A percentile compares a stretch with the other conserved stretches of the same genome.
Conservation (phyloP, 768 basidiomycete species). For the Mycena vulgaris region DNA sequence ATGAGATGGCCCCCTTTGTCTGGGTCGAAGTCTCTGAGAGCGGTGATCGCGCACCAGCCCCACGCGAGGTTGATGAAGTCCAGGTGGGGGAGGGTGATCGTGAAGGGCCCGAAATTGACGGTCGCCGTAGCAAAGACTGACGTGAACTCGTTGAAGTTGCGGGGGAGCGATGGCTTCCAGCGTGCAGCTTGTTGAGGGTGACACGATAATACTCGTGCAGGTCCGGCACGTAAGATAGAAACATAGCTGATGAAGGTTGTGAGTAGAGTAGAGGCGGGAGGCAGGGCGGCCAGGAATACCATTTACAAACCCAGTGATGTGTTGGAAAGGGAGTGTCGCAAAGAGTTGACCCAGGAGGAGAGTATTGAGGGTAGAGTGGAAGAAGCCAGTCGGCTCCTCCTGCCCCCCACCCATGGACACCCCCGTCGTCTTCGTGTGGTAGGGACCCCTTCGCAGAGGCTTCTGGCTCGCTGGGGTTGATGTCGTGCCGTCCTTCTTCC, state of each 20-base stretch:
- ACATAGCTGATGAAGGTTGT: background rate
- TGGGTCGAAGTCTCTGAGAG: constrained; percentile 44
- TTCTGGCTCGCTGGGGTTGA: background rate
- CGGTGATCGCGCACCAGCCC: constrained; percentile 47
- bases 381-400: background rate
- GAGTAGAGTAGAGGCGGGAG: background rate
- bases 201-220: background rate
- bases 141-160: background rate
- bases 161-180: background rate
- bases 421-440: background rate
- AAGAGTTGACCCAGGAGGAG: background rate
- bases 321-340: background rate
- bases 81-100: constrained; percentile 37
- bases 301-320: constrained; percentile 4
- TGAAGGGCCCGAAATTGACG: constrained; percentile 48
- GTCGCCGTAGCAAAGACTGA: constrained; percentile 43
- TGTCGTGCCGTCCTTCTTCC: background rate
- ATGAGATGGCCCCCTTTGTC: no score
- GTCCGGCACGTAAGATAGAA: background rate
- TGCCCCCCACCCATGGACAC: constrained; percentile 19
- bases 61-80: constrained; percentile 46
- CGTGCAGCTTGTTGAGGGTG: background rate
- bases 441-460: background rate
- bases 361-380: background rate
- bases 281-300: background rate